phyloP scores from a whole-genome alignment of 139 green algal species.

The Raphidocelis subcapitata region DNA sequence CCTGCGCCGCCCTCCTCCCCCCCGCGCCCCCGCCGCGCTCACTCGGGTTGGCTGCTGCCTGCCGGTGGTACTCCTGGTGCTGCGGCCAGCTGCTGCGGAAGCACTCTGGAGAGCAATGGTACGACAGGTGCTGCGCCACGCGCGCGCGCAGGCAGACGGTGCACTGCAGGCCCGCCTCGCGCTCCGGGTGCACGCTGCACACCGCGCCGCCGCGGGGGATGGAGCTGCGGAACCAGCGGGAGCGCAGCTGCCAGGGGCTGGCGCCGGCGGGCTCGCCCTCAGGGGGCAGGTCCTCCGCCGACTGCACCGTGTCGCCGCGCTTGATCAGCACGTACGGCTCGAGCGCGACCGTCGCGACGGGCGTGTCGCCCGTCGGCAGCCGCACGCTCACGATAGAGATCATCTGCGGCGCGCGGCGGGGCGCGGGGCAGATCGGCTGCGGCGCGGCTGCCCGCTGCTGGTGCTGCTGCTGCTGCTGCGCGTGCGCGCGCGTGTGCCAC shows the following conservation, averaged over 20 bases:
- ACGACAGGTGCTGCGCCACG: conserved; percentile 75
- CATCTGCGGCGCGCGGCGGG: no score
- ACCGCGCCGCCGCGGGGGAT: conserved; percentile 69
- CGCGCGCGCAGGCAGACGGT: conserved; percentile 82
- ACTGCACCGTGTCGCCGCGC: conserved; percentile 61
- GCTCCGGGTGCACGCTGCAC: conserved; percentile 86
- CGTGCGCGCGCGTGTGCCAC: no score
- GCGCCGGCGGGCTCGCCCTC: conserved; percentile 66
- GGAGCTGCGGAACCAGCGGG: conserved; percentile 85
- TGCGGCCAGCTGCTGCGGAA: conserved; percentile 85
- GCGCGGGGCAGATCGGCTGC: no score
- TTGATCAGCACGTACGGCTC: conserved; percentile 90
- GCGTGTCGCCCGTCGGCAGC: conserved; percentile 72
- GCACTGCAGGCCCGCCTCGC: conserved; percentile 89
- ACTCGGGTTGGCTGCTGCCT: conserved; percentile 39
- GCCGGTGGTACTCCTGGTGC: conserved; percentile 86
- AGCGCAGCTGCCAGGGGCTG: conserved; percentile 72
- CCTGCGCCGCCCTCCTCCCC: neutral
- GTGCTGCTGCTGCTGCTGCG: no score
- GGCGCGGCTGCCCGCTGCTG: no score
- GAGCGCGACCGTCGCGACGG: conserved; percentile 71
- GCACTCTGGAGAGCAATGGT: conserved; percentile 93
- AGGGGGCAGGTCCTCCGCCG: conserved; percentile 80
- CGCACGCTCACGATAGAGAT: conserved; percentile 31
- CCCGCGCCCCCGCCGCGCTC: neutral